Percentiles rank a stretch among this genome's conserved stretches.
These are phyloP conservation scores for Daucus carota DNA, from an alignment of 129 eudicot genomes.

Conservation along the genomic window DNA sequence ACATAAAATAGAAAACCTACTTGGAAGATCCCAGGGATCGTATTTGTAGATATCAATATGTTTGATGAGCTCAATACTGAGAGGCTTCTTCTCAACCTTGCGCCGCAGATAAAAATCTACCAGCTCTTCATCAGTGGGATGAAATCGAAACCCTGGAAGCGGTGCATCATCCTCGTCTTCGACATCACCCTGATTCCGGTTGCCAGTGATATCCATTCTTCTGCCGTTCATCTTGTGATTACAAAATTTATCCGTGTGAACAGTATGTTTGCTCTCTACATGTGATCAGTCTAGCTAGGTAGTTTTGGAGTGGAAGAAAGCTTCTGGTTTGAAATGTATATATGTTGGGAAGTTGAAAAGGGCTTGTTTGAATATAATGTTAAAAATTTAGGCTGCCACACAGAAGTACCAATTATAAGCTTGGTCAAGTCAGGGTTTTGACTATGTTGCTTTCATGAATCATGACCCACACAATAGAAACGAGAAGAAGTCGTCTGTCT, in stretches of 20 bases:
- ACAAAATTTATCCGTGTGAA: neutral
- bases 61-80: constrained; percentile 66
- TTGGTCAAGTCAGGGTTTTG: constrained; percentile 12
- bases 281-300: neutral
- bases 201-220: neutral
- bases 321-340: neutral
- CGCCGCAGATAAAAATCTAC: constrained; percentile 68
- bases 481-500: constrained; percentile 1
- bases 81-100: constrained; percentile 62
- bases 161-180: constrained; percentile 41
- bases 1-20: constrained; percentile 23
- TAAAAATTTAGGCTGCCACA: neutral
- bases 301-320: neutral
- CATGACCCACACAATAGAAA: neutral
- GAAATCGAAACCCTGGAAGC: constrained; percentile 84
- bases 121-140: constrained; percentile 81
- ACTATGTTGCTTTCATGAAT: constrained; percentile 11
- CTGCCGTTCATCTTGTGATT: neutral
- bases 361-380: neutral
- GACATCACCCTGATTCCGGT: neutral
- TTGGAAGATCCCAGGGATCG: constrained; percentile 95
- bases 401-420: neutral
- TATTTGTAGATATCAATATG: constrained; percentile 85
- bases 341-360: neutral
- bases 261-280: neutral